Evolutionary conservation across 148 eudicot species (phyloP).

Genomic region (Vaccinium corymbosum): DNA sequence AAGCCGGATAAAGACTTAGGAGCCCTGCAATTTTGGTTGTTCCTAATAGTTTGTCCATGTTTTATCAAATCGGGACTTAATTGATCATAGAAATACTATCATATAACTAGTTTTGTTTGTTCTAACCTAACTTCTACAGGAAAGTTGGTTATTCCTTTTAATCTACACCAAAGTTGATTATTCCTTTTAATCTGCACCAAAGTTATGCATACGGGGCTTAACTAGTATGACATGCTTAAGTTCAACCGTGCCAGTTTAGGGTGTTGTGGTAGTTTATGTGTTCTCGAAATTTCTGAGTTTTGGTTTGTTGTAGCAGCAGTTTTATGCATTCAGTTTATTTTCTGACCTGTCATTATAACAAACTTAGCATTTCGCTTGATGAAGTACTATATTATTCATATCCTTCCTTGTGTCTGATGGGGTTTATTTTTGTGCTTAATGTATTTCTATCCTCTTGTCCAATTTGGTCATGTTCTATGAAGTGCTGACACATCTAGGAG

Average conservation of each 20-base stretch:
- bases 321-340: neutral
- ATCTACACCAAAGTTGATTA: neutral
- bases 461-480: neutral
- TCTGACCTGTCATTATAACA: neutral
- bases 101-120: neutral
- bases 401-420: neutral
- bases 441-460: neutral
- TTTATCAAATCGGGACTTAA: neutral
- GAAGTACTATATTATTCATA: neutral
- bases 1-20: neutral
- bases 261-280: neutral
- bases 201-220: too few relatives aligned
- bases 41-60: neutral
- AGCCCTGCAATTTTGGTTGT: slow-evolving; percentile 3
- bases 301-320: neutral
- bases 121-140: neutral
- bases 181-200: neutral
- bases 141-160: neutral
- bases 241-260: neutral
- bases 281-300: neutral
- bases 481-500: neutral
- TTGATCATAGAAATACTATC: neutral
- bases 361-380: neutral
- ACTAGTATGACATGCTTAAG: neutral
- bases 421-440: neutral